Percentiles rank a stretch among this genome's conserved stretches.
Conservation (phyloP, 2,329 filamentous ascomycete genomes). For the Hortaea werneckii region DNA sequence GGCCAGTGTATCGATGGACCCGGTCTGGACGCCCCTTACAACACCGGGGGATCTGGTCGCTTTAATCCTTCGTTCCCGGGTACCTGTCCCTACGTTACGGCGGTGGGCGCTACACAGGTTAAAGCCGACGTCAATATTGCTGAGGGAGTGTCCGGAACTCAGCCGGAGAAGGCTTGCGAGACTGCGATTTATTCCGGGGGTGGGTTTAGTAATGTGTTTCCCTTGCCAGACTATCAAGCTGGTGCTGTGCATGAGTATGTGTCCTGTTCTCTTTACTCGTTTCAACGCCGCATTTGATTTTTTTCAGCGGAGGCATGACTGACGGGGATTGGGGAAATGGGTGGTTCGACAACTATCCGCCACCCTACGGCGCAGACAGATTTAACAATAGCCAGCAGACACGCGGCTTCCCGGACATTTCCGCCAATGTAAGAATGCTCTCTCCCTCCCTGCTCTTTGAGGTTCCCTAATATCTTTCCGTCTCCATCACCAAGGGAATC, state of each 20-base stretch:
- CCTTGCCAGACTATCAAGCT: conserved; percentile 39
- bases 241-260: conserved; percentile 23
- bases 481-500: too few species aligned
- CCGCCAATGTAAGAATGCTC: conserved; percentile 6
- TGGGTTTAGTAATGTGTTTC: conserved; percentile 42
- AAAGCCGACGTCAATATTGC: conserved; percentile 30
- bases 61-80: conserved; percentile 42
- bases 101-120: conserved; percentile 29
- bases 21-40: conserved; percentile 12
- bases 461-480: background rate
- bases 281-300: too few species aligned
- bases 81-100: conserved; percentile 23
- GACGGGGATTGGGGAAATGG: conserved; percentile 1
- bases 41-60: conserved; percentile 15
- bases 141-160: conserved; percentile 13
- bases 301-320: background rate
- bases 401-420: conserved; percentile 38
- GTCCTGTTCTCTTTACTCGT: background rate
- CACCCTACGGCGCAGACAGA: conserved; percentile 33
- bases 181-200: conserved; percentile 36
- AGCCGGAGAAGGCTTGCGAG: conserved; percentile 37
- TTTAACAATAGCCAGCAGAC: conserved; percentile 37
- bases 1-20: conserved; percentile 32
- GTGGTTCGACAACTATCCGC: conserved; percentile 33
- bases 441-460: background rate